Conservation (phyloP, 805 yeast genomes). For the Metschnikowia sp. region DNA sequence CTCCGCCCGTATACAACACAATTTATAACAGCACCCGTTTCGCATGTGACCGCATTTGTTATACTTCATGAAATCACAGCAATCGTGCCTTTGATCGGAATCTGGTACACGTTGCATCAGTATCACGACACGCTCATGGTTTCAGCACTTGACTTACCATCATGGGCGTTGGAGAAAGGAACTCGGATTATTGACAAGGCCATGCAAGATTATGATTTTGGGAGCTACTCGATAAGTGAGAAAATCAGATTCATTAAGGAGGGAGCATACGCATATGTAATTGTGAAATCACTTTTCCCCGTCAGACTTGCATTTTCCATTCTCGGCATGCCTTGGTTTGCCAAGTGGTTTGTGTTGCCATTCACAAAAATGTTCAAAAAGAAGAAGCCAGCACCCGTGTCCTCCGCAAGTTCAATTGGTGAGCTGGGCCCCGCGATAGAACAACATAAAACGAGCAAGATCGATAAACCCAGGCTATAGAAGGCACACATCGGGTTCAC, state of each 20-base stretch:
- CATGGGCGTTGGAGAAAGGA: constrained; percentile 60
- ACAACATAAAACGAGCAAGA: constrained; percentile 19
- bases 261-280: constrained; percentile 73
- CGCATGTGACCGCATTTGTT: constrained; percentile 61
- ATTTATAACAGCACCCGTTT: constrained; percentile 53
- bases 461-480: constrained; percentile 36
- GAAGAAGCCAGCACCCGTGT: neutral
- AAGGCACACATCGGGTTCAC: neutral
- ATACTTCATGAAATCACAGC: constrained; percentile 76
- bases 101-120: constrained; percentile 66
- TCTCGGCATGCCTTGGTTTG: constrained; percentile 55
- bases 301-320: constrained; percentile 49
- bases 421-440: constrained; percentile 6
- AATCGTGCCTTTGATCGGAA: constrained; percentile 60
- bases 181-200: constrained; percentile 53
- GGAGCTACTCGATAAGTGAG: constrained; percentile 41
- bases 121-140: constrained; percentile 40
- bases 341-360: constrained; percentile 50
- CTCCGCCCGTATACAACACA: constrained; percentile 49
- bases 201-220: constrained; percentile 36
- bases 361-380: constrained; percentile 22
- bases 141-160: constrained; percentile 51
- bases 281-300: constrained; percentile 61
- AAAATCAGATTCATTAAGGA: constrained; percentile 57
- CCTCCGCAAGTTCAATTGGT: neutral